phyloP scores from a whole-genome alignment of 2,329 filamentous ascomycete genomes.

The Microcyclosporella mali region DNA sequence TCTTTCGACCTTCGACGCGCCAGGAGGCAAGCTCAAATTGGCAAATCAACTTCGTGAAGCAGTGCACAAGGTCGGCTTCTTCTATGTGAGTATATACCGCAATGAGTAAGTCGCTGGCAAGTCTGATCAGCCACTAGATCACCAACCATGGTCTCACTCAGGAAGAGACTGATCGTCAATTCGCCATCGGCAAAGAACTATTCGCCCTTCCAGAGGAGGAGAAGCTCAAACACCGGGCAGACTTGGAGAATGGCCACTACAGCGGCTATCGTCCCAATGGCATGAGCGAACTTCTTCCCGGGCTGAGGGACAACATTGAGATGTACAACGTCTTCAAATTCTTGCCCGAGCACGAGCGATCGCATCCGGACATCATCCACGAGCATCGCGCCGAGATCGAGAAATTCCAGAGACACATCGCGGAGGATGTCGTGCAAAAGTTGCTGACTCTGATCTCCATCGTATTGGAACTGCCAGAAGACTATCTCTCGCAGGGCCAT shows the following conservation, averaged over 20 bases:
- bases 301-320: conserved; percentile 48
- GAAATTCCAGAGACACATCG: conserved; percentile 45
- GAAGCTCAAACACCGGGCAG: conserved; percentile 50
- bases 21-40: conserved; percentile 50
- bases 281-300: conserved; percentile 17
- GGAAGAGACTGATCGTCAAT: conserved; percentile 55
- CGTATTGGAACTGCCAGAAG: conserved; percentile 55
- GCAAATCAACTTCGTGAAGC: conserved; percentile 52
- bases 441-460: conserved; percentile 57
- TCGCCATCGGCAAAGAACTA: conserved; percentile 54
- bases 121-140: conserved; percentile 8
- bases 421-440: conserved; percentile 51
- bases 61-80: conserved; percentile 48
- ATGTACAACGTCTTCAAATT: conserved; percentile 56
- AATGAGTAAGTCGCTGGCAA: neutral
- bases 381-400: conserved; percentile 52
- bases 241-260: conserved; percentile 29
- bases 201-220: conserved; percentile 53
- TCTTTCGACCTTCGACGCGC: conserved; percentile 48
- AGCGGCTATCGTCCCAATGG: conserved; percentile 26
- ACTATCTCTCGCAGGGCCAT: conserved; percentile 51
- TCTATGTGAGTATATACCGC: conserved; percentile 44
- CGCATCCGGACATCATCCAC: conserved; percentile 33
- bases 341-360: conserved; percentile 20
- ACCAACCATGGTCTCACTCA: conserved; percentile 57